A percentile compares a stretch with the other conserved stretches of the same genome.
Conservation (phyloP, 2,329 filamentous ascomycete species). For the Pseudofabraea citricarpa region DNA sequence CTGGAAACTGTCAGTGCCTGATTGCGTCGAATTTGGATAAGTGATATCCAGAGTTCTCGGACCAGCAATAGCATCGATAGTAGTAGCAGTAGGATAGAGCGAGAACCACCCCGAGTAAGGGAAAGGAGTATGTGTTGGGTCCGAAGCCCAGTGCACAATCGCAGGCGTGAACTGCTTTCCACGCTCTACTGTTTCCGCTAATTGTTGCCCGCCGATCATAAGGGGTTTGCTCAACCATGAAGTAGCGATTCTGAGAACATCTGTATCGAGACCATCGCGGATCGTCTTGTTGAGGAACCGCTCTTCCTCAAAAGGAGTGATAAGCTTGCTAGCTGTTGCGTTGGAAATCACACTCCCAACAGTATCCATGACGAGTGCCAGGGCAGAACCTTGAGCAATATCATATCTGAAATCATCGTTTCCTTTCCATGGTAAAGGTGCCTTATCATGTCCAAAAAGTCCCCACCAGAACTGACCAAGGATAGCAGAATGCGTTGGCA, state of each 20-base stretch:
- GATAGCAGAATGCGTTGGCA: conserved; percentile 42
- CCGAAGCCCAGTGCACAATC: conserved; percentile 41
- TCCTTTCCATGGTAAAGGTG: conserved; percentile 31
- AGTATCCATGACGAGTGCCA: conserved; percentile 33
- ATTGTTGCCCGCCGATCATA: conserved; percentile 36
- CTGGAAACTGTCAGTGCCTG: conserved; percentile 33
- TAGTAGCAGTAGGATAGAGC: conserved; percentile 38
- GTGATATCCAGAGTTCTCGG: conserved; percentile 28
- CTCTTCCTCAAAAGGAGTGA: conserved; percentile 29
- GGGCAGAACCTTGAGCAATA: conserved; percentile 33
- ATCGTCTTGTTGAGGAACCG: conserved; percentile 32
- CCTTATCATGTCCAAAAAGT: conserved; percentile 34
- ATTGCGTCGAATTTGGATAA: conserved; percentile 36
- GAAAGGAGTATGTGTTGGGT: conserved; percentile 32
- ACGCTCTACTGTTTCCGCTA: conserved; percentile 32
- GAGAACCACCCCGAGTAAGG: conserved; percentile 36
- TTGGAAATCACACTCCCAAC: conserved; percentile 25
- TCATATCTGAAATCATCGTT: conserved; percentile 38
- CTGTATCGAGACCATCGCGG: conserved; percentile 28
- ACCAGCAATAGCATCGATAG: conserved; percentile 34
- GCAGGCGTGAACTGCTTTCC: conserved; percentile 39
- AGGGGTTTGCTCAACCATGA: conserved; percentile 37
- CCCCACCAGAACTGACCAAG: conserved; percentile 39
- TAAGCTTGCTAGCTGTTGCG: conserved; percentile 26
- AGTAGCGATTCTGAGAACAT: conserved; percentile 28